These are phyloP conservation scores for Trichoderma atroviride DNA, from an alignment of 2,329 filamentous ascomycete genomes.

Conservation along the genomic window DNA sequence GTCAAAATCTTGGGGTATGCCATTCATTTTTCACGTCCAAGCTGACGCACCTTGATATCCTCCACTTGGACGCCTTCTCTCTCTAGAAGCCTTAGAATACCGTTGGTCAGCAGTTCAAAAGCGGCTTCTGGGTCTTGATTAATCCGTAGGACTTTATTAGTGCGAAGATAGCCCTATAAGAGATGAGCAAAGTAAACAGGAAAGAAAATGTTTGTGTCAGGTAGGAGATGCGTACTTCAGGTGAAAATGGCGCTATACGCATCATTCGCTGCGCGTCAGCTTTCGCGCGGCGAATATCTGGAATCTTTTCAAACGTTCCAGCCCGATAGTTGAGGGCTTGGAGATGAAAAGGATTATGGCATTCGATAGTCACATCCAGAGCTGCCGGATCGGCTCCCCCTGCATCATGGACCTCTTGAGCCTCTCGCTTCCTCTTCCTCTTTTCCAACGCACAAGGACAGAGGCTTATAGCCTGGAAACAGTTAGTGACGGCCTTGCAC, in stretches of 20 bases:
- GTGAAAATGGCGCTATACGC: conserved; percentile 45
- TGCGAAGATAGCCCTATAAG: conserved; percentile 46
- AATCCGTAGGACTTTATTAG: conserved; percentile 45
- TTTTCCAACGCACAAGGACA: conserved; percentile 41
- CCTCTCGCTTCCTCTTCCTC: conserved; percentile 41
- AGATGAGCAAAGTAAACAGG: conserved; percentile 17
- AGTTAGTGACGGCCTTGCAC: not conserved
- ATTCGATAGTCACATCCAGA: conserved; percentile 35
- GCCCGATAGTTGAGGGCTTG: conserved; percentile 47
- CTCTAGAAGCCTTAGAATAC: conserved; percentile 40
- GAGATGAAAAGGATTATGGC: conserved; percentile 43
- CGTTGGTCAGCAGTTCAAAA: conserved; percentile 46
- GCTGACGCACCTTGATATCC: conserved; percentile 1
- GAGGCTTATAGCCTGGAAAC: conserved; percentile 41
- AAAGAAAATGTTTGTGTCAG: not conserved
- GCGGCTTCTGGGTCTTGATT: conserved; percentile 44
- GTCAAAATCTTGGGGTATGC: not conserved
- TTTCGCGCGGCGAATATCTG: conserved; percentile 43
- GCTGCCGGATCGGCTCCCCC: not conserved
- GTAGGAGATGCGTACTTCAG: conserved; percentile 40
- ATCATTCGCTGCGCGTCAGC: conserved; percentile 49
- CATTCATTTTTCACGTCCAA: not conserved
- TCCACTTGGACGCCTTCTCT: conserved; percentile 9
- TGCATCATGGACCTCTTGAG: not conserved
- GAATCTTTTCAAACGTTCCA: conserved; percentile 45